Conservation (phyloP, 192 early-diverging fungal genomes). For the Coemansia umbellata region DNA sequence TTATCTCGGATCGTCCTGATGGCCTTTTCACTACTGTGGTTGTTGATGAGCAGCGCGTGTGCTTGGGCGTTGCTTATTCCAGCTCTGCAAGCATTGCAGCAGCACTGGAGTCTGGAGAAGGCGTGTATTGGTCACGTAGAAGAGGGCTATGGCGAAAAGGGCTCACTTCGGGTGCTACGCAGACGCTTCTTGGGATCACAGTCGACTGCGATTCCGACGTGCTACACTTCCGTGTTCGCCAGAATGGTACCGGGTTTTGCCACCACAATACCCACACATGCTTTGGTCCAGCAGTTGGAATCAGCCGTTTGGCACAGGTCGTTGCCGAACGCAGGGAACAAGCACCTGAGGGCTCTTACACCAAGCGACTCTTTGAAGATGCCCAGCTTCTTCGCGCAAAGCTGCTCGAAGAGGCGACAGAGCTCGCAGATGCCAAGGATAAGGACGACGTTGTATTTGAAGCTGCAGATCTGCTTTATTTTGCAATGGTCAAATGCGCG, state of each 20-base stretch:
- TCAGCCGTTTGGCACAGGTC: conserved; percentile 67
- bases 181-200: conserved; percentile 71
- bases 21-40: conserved; percentile 90
- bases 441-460: conserved; percentile 88
- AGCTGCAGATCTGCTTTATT: conserved; percentile 95
- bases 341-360: conserved; percentile 91
- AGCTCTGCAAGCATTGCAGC: conserved; percentile 76
- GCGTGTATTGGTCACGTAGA: conserved; percentile 89
- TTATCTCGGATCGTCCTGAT: conserved; percentile 76
- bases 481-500: conserved; percentile 85
- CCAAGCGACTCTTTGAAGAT: conserved; percentile 82
- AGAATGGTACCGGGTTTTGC: conserved; percentile 89
- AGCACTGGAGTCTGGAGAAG: conserved; percentile 68
- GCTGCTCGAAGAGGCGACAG: conserved; percentile 94
- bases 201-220: conserved; percentile 91
- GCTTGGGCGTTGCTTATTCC: conserved; percentile 92
- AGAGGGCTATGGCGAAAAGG: conserved; percentile 97
- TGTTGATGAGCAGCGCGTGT: conserved; percentile 82
- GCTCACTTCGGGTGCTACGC: conserved; percentile 90
- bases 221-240: conserved; percentile 80
- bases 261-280: conserved; percentile 88
- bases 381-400: conserved; percentile 77
- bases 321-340: conserved; percentile 63
- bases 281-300: conserved; percentile 77
- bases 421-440: conserved; percentile 75